Evolutionary conservation across 352 stramenopile genomes (phyloP).

Genomic region (Pythium phragmitis): DNA sequence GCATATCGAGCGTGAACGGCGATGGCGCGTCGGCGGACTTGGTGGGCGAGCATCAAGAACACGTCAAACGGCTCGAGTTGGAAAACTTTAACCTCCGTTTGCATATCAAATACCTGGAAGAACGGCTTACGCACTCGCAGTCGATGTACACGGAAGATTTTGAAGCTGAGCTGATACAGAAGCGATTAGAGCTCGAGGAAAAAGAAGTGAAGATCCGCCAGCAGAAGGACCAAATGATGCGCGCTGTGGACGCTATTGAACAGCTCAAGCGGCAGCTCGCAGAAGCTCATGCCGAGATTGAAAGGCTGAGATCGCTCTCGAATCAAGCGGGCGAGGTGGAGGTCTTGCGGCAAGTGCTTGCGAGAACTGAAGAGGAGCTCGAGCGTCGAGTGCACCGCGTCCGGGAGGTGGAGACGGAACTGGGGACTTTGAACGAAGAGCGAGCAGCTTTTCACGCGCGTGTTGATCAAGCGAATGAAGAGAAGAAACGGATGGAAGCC

Average conservation of each 20-base stretch:
- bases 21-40: constrained; percentile 25
- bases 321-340: constrained; percentile 36
- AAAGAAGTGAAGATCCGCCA: constrained; percentile 23
- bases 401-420: constrained; percentile 39
- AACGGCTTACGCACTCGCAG: constrained; percentile 53
- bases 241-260: constrained; percentile 57
- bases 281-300: constrained; percentile 26
- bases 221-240: constrained; percentile 31
- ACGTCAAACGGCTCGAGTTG: constrained; percentile 60
- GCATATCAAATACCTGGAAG: constrained; percentile 62
- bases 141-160: constrained; percentile 55
- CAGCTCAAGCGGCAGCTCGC: constrained; percentile 41
- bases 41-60: constrained; percentile 54
- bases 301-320: constrained; percentile 20
- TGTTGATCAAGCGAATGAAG: constrained; percentile 41
- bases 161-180: constrained; percentile 59
- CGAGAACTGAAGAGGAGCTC: constrained; percentile 34
- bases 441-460: constrained; percentile 27
- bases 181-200: constrained; percentile 49
- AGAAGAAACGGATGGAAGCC: constrained; percentile 24
- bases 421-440: constrained; percentile 35
- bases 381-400: constrained; percentile 30
- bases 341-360: constrained; percentile 37
- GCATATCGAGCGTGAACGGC: constrained; percentile 10
- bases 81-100: constrained; percentile 78